Evolutionary conservation across 1,284 basidiomycete genomes (phyloP).

Genomic region (Ceratobasidium sp.): DNA sequence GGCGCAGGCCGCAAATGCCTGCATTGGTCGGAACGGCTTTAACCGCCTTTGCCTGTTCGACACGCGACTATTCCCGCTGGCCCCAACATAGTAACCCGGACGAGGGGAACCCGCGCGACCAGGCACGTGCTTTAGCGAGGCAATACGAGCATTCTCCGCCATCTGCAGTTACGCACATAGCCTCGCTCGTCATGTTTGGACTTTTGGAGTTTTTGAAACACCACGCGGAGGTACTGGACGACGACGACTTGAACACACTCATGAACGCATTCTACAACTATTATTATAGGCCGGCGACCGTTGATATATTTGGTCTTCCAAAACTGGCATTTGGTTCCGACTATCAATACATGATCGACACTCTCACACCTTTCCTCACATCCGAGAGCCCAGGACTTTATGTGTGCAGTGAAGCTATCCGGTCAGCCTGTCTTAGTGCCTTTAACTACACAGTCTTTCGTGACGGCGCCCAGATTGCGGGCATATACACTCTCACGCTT

Average conservation of each 20-base stretch:
- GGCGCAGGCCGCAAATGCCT: not conserved
- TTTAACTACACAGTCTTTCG: not conserved
- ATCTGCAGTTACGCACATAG: too few species aligned
- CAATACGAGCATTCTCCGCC: not conserved
- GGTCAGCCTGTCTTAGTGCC: not conserved
- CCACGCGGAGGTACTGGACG: not conserved
- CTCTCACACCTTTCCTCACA: not conserved
- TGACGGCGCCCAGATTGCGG: not conserved
- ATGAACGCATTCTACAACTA: not conserved
- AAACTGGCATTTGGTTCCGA: not conserved
- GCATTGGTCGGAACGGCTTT: not conserved
- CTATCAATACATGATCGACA: not conserved
- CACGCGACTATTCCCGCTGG: not conserved
- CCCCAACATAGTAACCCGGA: not conserved
- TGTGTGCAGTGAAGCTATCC: not conserved
- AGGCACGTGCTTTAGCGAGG: not conserved
- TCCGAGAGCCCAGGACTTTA: not conserved
- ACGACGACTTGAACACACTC: not conserved
- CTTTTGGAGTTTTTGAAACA: conserved; percentile 7
- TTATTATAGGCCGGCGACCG: not conserved
- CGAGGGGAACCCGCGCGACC: not conserved
- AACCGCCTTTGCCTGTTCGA: not conserved
- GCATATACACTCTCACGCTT: not conserved
- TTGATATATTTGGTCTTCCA: not conserved
- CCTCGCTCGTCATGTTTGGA: not conserved